Conservation (phyloP, 805 yeast genomes). For the Diddensiella santjacobensis region DNA sequence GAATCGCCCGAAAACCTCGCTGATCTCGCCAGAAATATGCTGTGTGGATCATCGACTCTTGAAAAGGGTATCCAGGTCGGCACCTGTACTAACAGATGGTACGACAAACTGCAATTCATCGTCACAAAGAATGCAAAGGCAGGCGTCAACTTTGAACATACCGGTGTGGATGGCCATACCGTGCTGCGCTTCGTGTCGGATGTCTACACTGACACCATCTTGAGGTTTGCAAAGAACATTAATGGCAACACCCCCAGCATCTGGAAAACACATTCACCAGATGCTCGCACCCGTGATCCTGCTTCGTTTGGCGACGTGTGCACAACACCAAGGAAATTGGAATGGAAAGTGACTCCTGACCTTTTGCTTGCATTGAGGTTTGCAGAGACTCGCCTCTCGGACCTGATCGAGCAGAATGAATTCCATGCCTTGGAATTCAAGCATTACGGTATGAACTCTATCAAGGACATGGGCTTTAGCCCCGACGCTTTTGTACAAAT, state of each 20-base stretch:
- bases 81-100: conserved; percentile 93
- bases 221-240: conserved; percentile 79
- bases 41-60: conserved; percentile 77
- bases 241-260: conserved; percentile 71
- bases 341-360: conserved; percentile 81
- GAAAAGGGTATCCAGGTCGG: conserved; percentile 89
- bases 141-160: conserved; percentile 84
- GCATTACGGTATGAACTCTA: conserved; percentile 61
- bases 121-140: conserved; percentile 87
- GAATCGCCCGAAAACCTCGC: conserved; percentile 52
- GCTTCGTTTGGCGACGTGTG: conserved; percentile 42
- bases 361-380: conserved; percentile 75
- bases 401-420: conserved; percentile 84
- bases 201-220: conserved; percentile 84
- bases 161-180: conserved; percentile 95
- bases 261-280: conserved; percentile 56
- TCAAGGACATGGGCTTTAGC: conserved; percentile 79
- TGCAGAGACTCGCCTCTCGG: conserved; percentile 86
- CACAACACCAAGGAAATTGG: conserved; percentile 79
- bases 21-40: conserved; percentile 75
- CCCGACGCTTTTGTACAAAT: conserved; percentile 95
- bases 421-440: conserved; percentile 75
- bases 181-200: conserved; percentile 84
- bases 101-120: conserved; percentile 84
- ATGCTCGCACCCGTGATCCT: conserved; percentile 42